Evolutionary conservation across 2,329 filamentous ascomycete genomes (phyloP), one percentile per base, ranked within the genome.

Genomic region (Lachnum nothofagi): DNA sequence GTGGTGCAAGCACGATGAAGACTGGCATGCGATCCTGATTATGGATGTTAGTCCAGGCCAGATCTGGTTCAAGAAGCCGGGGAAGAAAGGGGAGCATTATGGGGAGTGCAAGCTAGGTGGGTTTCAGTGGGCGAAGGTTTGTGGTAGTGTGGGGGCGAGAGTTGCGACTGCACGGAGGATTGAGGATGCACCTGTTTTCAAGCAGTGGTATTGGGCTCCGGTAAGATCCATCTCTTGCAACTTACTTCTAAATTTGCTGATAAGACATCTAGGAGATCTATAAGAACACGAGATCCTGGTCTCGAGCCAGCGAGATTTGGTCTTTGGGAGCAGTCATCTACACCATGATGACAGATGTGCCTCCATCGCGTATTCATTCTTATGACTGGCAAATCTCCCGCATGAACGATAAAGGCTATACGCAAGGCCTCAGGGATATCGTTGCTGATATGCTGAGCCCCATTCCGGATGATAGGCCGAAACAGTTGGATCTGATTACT

Each of bases 1-100:
- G 35, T 61, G 52, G 54, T 42, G 40, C 3, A 49, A 51, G 19
- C 53, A 62, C 19, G 67, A 75, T 48, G 49, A 58, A 9, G 70
- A 75, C 48, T 80, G 77, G 77, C 65, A 72, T 48, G 70, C 76
- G 0, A 71, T 79, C 25, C 60, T 80, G 35, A 77, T 80, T 52
- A 68, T 73, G 9, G 66, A 70, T 33, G 68, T 80, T 35, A 61
- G 50, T 42, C 69, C 76, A 0, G 57, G 56, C n/a, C 76, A 76
- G 55, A 70, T 80, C 46, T 76, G 72, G 59, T 70, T 80, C 55
- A 69, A 73, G 60, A 68, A 74, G 44, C 70, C 75, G 29, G 72
- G 72, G 2, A 44, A 19, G 16, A 49, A 41, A 34, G 52, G 49
- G 4, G 76, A 79, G 63, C 71, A 68, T 25, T 80, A 79, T 56